phyloP scores from a whole-genome alignment of 2,329 filamentous ascomycete genomes.

The Cladosporium sp. region DNA sequence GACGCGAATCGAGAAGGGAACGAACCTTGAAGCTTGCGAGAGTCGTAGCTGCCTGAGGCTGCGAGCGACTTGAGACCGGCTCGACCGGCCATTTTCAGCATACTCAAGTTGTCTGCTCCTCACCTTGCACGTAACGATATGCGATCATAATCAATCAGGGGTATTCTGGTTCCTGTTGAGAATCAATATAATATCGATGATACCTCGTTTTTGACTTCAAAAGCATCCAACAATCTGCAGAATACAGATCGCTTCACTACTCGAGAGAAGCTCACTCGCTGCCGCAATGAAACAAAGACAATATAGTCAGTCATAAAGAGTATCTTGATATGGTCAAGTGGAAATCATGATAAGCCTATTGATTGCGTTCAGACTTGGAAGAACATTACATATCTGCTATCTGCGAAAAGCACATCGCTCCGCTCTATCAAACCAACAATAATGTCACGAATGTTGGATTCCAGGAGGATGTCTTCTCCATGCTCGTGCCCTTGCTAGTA shows the following conservation, averaged over 20 bases:
- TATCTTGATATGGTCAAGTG: not conserved
- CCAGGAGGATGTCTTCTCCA: not conserved
- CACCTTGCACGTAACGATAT: not conserved
- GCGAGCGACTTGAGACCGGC: not conserved
- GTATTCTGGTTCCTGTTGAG: not conserved
- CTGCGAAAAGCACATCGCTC: not conserved
- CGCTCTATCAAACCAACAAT: not conserved
- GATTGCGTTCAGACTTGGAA: not conserved
- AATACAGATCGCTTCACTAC: not conserved
- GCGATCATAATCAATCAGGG: not conserved
- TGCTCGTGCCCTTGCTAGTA: not conserved
- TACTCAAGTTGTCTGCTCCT: not conserved
- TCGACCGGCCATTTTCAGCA: too few relatives aligned
- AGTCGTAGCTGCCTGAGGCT: not conserved
- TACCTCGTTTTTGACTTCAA: not conserved
- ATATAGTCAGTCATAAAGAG: not conserved
- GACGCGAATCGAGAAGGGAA: not conserved
- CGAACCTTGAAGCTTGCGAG: not conserved
- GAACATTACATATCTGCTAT: not conserved
- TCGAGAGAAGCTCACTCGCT: not conserved
- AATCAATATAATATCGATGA: not conserved
- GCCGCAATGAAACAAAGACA: not conserved
- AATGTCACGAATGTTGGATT: not conserved
- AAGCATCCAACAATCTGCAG: not conserved
- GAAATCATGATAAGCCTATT: not conserved